These are phyloP conservation scores for Nicotiana obtusifolia DNA, from an alignment of 257 asterid genomes.

Conservation along the genomic window DNA sequence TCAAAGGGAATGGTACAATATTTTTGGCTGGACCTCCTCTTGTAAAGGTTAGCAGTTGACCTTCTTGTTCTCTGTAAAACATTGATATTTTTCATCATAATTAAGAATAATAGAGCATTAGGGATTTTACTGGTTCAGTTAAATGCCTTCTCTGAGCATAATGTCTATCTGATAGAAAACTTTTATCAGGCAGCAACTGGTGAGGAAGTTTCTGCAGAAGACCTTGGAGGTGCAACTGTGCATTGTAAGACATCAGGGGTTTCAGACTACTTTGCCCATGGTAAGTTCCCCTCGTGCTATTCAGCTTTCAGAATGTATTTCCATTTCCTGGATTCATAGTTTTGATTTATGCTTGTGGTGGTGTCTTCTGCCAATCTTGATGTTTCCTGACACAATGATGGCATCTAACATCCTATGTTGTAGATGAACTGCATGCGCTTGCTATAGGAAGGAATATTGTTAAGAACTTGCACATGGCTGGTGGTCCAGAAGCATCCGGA, in stretches of 20 bases:
- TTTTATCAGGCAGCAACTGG: conserved; percentile 94
- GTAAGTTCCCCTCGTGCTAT: conserved; percentile 19
- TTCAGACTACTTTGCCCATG: conserved; percentile 96
- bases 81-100: background rate
- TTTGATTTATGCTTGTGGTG: background rate
- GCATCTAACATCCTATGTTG: conserved; percentile 23
- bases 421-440: conserved; percentile 91
- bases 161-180: conserved; percentile 17
- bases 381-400: conserved; percentile 14
- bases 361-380: background rate
- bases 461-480: conserved; percentile 87
- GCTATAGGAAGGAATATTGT: conserved; percentile 88
- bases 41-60: conserved; percentile 62
- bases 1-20: conserved; percentile 93
- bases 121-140: background rate
- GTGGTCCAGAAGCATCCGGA: conserved; percentile 33
- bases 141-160: conserved; percentile 11
- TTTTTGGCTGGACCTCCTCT: conserved; percentile 99
- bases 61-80: background rate
- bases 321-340: background rate
- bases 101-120: background rate
- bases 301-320: background rate
- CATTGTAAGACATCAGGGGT: conserved; percentile 98
- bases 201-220: conserved; percentile 96
- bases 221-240: conserved; percentile 92